Evolutionary conservation across 768 basidiomycete genomes (phyloP).

Genomic region (Trichaptum fuscoviolaceum): DNA sequence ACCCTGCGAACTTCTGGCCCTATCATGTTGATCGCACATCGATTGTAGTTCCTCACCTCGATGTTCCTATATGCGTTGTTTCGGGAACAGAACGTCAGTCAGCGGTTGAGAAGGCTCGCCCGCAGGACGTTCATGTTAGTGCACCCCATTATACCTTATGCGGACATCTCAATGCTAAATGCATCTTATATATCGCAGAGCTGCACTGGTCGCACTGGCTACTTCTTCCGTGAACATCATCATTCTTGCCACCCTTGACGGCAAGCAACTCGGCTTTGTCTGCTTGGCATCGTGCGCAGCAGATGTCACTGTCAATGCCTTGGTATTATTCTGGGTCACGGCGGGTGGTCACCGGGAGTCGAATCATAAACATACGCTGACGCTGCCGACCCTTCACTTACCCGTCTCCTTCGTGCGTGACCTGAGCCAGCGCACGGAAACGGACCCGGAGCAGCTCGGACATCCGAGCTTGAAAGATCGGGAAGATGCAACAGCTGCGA

Average conservation of each 20-base stretch:
- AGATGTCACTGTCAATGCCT: constrained; percentile 43
- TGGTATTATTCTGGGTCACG: constrained; percentile 45
- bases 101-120: constrained; percentile 33
- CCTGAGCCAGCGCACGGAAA: background rate
- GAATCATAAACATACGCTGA: background rate
- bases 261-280: constrained; percentile 43
- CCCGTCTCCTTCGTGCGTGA: constrained; percentile 3
- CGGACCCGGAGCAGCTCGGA: background rate
- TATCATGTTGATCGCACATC: constrained; percentile 29
- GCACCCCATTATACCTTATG: background rate
- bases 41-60: constrained; percentile 1
- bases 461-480: background rate
- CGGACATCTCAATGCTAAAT: background rate
- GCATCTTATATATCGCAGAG: constrained; percentile 23
- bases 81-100: constrained; percentile 28
- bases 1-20: constrained; percentile 24
- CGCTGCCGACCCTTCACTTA: background rate
- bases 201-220: constrained; percentile 39
- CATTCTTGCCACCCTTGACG: constrained; percentile 40
- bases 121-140: constrained; percentile 38
- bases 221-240: constrained; percentile 44
- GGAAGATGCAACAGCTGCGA: background rate
- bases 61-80: constrained; percentile 45
- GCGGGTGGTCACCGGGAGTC: constrained; percentile 1
- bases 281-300: constrained; percentile 37